Evolutionary conservation across 2,329 filamentous ascomycete species (phyloP), one percentile per base, ranked within the genome.

Genomic region (Cladosporium sphaerospermum): DNA sequence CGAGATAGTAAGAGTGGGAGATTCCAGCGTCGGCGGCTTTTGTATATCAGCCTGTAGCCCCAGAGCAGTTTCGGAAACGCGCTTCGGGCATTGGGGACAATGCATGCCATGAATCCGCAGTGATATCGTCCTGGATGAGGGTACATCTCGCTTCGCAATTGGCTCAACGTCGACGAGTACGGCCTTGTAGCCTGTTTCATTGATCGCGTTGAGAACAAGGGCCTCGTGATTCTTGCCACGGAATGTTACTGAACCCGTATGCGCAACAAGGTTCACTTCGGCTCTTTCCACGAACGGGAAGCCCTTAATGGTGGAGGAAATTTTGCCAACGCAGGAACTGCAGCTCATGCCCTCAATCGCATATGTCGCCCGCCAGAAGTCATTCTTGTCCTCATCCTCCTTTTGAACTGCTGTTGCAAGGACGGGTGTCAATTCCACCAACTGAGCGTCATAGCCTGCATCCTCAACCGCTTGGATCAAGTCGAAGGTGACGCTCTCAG

Each of bases 1-100:
- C 3, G 73, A 78, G 50, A 96, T 66, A 60, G 78, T 84, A 41
- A 95, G 63, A 28, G 90, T 79, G 0, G 89, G 87, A 14, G 79
- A 75, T 34, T 84, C 70, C 23, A 80, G 70, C 1, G 82, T 83
- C 1, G 82, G 78, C 14, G 73, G 69, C 28, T 73, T 72, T 37
- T 83, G 67, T 10, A 90, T 71, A 4, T 75, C 70, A 1, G 88
- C 67, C 1, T 70, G 50, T 67, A 65, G 9, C 71, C 64, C 6
- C 73, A 71, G 59, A 85, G 81, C 2, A 76, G 73, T 9, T 66
- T 71, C 44, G 3, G 28, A 10, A 89, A 68, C 2, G 75, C 78
- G 34, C 73, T 58, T 50, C 2, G 75, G 73, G 57, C 75, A 77
- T 40, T 75, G 71, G 37, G 65, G 67, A 53, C 75, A 77, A 59